phyloP scores from a whole-genome alignment of 2,329 filamentous ascomycete species.

The Elsinoe batatas region DNA sequence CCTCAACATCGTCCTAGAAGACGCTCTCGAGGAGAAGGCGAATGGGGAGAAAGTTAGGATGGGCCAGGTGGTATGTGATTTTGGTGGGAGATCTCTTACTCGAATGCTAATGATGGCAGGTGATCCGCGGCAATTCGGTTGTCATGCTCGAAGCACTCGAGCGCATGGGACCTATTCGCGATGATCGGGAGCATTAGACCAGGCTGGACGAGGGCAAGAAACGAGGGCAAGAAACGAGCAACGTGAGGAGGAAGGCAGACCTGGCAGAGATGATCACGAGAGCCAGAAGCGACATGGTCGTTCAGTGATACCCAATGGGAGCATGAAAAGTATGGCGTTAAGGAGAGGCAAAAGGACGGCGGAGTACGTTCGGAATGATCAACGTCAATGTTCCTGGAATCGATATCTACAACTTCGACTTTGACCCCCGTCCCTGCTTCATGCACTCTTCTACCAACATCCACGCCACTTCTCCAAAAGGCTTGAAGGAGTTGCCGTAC shows the following conservation, averaged over 20 bases:
- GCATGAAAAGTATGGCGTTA: constrained; percentile 1
- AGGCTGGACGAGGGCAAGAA: too few species aligned
- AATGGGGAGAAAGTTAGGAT: constrained; percentile 82
- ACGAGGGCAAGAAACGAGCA: neutral
- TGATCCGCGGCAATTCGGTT: constrained; percentile 95
- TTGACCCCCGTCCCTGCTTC: constrained; percentile 25
- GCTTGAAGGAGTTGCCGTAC: constrained; percentile 58
- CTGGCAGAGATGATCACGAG: neutral
- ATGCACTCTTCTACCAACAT: constrained; percentile 47
- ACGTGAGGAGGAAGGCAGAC: neutral
- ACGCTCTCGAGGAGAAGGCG: constrained; percentile 88
- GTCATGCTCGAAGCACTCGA: constrained; percentile 74
- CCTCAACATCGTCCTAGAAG: constrained; percentile 94
- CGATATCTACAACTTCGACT: constrained; percentile 27
- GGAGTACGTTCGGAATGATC: neutral
- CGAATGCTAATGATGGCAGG: constrained; percentile 38
- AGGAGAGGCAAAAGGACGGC: neutral
- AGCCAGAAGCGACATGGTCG: neutral
- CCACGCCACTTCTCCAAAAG: constrained; percentile 74
- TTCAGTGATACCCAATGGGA: neutral
- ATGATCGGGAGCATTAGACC: constrained; percentile 18
- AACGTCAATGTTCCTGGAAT: neutral
- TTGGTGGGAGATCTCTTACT: neutral
- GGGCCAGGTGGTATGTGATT: constrained; percentile 73
- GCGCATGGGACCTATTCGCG: constrained; percentile 26